Evolutionary conservation across 805 yeast species (phyloP).

Genomic region (Starmerella kuoi): DNA sequence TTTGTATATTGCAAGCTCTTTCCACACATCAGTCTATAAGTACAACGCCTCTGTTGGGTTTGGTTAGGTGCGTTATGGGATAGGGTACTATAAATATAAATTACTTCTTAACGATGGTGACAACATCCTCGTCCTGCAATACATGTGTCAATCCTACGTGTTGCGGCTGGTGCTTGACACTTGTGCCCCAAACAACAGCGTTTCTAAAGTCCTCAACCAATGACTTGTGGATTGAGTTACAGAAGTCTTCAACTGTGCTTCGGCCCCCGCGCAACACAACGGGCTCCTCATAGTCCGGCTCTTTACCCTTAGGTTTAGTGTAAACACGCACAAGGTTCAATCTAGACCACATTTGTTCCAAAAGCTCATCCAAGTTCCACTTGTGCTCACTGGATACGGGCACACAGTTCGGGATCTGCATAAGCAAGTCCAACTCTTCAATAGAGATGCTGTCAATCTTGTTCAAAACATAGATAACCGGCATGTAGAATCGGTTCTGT

Average conservation of each 20-base stretch:
- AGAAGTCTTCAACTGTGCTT: constrained; percentile 84
- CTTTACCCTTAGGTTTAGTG: constrained; percentile 89
- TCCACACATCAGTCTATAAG: no score
- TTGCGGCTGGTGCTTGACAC: constrained; percentile 97
- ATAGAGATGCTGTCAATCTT: constrained; percentile 91
- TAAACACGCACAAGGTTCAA: constrained; percentile 86
- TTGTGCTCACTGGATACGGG: constrained; percentile 93
- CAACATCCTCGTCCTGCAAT: constrained; percentile 92
- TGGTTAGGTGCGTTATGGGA: no score
- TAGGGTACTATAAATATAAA: no score
- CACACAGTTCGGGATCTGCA: constrained; percentile 91
- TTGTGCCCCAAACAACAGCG: constrained; percentile 81
- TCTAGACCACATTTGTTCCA: constrained; percentile 92
- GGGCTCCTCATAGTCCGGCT: constrained; percentile 92
- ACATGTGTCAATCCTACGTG: constrained; percentile 77
- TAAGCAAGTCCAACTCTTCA: constrained; percentile 80
- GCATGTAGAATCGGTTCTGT: constrained; percentile 81
- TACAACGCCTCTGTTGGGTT: no score
- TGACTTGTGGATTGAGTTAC: constrained; percentile 91
- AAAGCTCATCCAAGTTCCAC: constrained; percentile 91
- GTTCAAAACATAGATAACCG: constrained; percentile 88
- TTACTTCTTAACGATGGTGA: constrained; percentile 72
- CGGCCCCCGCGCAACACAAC: constrained; percentile 76
- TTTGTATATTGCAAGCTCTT: no score
- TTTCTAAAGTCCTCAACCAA: constrained; percentile 85